These are phyloP conservation scores for Osmanthus fragrans DNA, from an alignment of 257 asterid species.

Conservation along the genomic window DNA sequence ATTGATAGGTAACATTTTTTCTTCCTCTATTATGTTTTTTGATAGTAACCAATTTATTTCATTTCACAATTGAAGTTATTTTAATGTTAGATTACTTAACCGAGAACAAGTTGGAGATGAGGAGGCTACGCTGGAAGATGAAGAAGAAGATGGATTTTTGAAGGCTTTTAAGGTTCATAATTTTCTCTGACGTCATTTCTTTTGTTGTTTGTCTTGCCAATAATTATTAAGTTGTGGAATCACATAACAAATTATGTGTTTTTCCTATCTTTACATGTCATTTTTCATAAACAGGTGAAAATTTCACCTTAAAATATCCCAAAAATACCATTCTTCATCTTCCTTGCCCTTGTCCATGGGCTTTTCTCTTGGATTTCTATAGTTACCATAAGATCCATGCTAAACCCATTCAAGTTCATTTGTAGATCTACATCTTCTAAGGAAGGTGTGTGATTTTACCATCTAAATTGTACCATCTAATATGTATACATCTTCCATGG, in stretches of 20 bases:
- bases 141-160: constrained; percentile 88
- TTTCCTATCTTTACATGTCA: not conserved
- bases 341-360: not conserved
- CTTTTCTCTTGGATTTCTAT: not conserved
- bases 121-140: constrained; percentile 77
- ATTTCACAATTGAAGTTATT: constrained; percentile 10
- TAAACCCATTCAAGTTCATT: not conserved
- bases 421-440: not conserved
- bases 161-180: constrained; percentile 88
- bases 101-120: constrained; percentile 87
- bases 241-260: not conserved
- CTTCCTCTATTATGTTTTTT: constrained; percentile 10
- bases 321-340: not conserved
- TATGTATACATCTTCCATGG: no score
- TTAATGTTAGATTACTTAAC: constrained; percentile 59
- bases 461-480: not conserved
- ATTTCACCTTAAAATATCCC: not conserved
- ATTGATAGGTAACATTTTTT: constrained; percentile 66
- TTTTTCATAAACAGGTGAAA: not conserved
- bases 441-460: not conserved
- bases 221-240: not conserved
- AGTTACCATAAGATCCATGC: not conserved
- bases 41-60: constrained; percentile 14
- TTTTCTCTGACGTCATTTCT: constrained; percentile 1
- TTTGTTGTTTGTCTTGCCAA: not conserved